Conservation (phyloP, 768 basidiomycete species). For the Mycena vitilis region DNA sequence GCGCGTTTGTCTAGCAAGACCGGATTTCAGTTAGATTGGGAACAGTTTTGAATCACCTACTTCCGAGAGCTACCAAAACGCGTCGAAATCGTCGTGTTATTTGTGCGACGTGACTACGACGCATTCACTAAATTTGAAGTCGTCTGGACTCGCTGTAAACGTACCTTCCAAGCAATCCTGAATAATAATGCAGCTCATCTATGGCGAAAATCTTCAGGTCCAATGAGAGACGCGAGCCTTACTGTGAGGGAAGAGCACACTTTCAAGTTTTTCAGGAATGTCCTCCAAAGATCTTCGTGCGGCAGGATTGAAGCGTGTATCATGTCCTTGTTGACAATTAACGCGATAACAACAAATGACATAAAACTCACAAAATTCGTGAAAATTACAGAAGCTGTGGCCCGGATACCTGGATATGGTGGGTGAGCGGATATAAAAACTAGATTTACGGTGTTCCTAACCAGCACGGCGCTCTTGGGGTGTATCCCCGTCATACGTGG, state of each 20-base stretch:
- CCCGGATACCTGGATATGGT: conserved; percentile 66
- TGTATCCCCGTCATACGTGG: conserved; percentile 92
- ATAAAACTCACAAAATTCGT: conserved; percentile 81
- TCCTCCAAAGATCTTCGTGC: conserved; percentile 86
- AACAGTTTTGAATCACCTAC: conserved; percentile 53
- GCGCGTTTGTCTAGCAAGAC: conserved; percentile 59
- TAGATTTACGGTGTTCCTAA: conserved; percentile 40
- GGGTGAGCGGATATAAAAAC: not conserved
- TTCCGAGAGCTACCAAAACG: conserved; percentile 81
- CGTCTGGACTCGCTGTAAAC: conserved; percentile 3
- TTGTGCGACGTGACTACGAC: conserved; percentile 79
- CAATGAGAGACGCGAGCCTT: not conserved
- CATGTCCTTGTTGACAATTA: conserved; percentile 71
- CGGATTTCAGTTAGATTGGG: not conserved
- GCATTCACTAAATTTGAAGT: conserved; percentile 2
- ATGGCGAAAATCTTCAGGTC: conserved; percentile 71
- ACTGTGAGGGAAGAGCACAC: conserved; percentile 36
- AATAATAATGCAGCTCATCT: conserved; percentile 91
- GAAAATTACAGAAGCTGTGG: conserved; percentile 82
- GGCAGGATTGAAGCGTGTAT: conserved; percentile 88
- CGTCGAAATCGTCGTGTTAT: conserved; percentile 82
- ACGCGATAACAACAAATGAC: not conserved
- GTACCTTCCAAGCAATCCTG: conserved; percentile 83
- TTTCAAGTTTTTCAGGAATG: conserved; percentile 83
- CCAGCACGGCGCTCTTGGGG: conserved; percentile 74